Conservation (phyloP, 768 basidiomycete genomes). For the Amyloporia xantha region DNA sequence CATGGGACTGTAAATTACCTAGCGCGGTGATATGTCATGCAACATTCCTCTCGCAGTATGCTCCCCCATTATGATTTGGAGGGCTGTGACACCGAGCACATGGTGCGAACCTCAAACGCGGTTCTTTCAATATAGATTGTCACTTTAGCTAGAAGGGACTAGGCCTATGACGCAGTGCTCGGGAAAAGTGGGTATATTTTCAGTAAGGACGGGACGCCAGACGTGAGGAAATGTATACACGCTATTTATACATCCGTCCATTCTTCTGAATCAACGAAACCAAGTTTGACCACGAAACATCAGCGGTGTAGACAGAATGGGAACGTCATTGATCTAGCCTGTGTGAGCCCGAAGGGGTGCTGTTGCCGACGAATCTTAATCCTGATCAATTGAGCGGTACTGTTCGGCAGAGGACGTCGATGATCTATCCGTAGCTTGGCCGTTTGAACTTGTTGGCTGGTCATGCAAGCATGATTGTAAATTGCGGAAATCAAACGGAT, state of each 20-base stretch:
- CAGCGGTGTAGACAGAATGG: too few species aligned
- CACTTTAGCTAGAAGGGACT: conserved; percentile 1
- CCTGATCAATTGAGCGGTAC: neutral
- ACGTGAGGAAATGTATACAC: neutral
- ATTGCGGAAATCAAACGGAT: neutral
- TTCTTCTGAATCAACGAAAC: neutral
- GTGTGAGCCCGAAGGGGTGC: neutral
- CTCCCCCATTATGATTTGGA: too few species aligned
- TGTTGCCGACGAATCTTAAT: neutral
- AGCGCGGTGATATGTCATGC: too few species aligned
- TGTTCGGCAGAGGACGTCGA: neutral
- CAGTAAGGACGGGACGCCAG: neutral
- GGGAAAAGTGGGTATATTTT: neutral
- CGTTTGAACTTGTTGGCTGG: neutral
- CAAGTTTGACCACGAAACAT: neutral
- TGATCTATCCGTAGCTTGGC: neutral
- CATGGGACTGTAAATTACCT: too few species aligned
- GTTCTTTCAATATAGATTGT: too few species aligned
- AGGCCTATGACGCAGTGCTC: neutral
- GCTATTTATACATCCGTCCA: conserved; percentile 1
- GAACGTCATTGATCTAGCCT: neutral
- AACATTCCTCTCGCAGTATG: too few species aligned
- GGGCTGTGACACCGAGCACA: too few species aligned
- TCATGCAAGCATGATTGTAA: neutral
- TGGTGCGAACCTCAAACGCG: too few species aligned